Percentiles rank a stretch among this genome's conserved stretches.
phyloP scores from a whole-genome alignment of 2,329 filamentous ascomycete species.

The Niveomyces coronatus region DNA sequence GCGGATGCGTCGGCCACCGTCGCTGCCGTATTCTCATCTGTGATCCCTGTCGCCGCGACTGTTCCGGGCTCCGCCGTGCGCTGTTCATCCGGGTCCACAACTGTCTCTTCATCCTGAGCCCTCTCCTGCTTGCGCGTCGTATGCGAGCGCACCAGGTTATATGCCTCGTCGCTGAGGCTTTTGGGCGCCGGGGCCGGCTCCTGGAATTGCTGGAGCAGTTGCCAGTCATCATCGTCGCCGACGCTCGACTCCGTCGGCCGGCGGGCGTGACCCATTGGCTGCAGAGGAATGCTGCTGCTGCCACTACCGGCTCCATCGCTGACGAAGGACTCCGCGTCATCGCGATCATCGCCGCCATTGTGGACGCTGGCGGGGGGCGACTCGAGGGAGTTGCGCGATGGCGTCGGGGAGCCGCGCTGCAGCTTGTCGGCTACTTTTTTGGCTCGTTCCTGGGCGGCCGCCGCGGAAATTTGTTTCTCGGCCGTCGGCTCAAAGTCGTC shows the following conservation, averaged over 20 bases:
- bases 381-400: constrained; percentile 26
- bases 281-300: constrained; percentile 24
- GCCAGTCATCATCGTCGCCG: constrained; percentile 12
- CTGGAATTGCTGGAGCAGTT: constrained; percentile 9
- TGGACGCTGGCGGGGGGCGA: constrained; percentile 17
- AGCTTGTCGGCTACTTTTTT: constrained; percentile 31
- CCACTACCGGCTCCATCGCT: no score
- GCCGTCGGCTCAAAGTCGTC: constrained; percentile 13
- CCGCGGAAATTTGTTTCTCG: constrained; percentile 21
- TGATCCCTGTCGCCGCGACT: constrained; percentile 12
- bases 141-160: constrained; percentile 33
- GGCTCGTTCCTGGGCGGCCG: constrained; percentile 34
- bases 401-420: constrained; percentile 24
- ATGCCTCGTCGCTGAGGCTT: constrained; percentile 26
- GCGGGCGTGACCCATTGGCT: constrained; percentile 16
- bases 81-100: constrained; percentile 12
- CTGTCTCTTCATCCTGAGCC: constrained; percentile 11
- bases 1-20: no score
- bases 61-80: constrained; percentile 10
- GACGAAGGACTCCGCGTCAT: constrained; percentile 16
- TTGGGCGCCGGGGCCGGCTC: constrained; percentile 15
- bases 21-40: no score
- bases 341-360: neutral
- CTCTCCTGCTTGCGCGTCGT: constrained; percentile 15
- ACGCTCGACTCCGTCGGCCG: constrained; percentile 10